These are phyloP conservation scores for Gonapodya prolifera DNA, from an alignment of 192 early-diverging fungal genomes.

Conservation along the genomic window DNA sequence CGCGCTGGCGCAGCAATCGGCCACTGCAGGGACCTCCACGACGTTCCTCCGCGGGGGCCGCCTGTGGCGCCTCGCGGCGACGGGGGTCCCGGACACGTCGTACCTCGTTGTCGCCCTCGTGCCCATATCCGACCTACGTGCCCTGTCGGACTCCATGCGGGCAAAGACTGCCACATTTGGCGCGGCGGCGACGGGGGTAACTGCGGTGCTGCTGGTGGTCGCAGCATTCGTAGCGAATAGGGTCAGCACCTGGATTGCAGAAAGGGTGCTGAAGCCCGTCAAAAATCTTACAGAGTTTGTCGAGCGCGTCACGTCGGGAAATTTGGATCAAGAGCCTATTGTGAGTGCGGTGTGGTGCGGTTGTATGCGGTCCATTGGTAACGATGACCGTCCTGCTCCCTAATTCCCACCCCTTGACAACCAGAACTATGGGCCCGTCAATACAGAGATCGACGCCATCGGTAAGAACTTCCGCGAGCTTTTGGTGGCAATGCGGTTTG, in stretches of 20 bases:
- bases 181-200: not conserved
- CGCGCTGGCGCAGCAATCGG: not conserved
- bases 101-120: not conserved
- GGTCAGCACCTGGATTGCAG: not conserved
- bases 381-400: not conserved
- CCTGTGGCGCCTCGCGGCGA: not conserved
- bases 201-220: not conserved
- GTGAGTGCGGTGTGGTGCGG: not conserved
- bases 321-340: not conserved
- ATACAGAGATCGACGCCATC: constrained; percentile 8
- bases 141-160: not conserved
- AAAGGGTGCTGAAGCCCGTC: not conserved
- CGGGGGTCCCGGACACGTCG: not conserved
- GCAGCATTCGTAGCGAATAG: not conserved
- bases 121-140: not conserved
- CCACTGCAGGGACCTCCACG: not conserved
- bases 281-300: not conserved
- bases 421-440: constrained; percentile 5
- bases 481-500: constrained; percentile 20
- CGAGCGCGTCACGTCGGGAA: not conserved
- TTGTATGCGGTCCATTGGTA: not conserved
- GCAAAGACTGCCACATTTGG: not conserved
- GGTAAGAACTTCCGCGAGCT: constrained; percentile 8
- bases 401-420: not conserved
- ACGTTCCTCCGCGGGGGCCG: not conserved